Base-by-base conservation (phyloP, 2,329 filamentous ascomycete genomes). In the Neurospora sp. region DNA sequence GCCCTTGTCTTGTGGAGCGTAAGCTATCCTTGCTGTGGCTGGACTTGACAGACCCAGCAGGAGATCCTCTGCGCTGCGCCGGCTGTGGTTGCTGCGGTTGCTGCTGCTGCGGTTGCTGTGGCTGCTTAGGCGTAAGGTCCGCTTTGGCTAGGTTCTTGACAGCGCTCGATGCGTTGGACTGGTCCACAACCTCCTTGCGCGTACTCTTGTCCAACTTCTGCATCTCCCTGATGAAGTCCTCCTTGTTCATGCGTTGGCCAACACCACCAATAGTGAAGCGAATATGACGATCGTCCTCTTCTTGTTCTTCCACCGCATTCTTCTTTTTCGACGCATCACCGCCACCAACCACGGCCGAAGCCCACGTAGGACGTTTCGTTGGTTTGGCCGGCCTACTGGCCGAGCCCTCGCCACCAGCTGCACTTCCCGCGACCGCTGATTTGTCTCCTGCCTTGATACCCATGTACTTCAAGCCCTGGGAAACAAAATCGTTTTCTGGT, bases 231-330 rank as follows among this genome's bases (percentile, higher is more conserved):
- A 96, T 88, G 77, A 96, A 95, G 76, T 93, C 91, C 4, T 90
- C 88, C 80, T 94, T 94, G 72, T 86, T 93, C 87, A 96, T 90
- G 66, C 92, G 87, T 72, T 85, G 84, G 6, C 91, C 91, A n/a
- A 89, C 87, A 40, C 89, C 88, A 65, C 86, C 88, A 72, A 95
- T 91, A 1, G 89, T 93, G 79, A 94, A 95, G 15, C 92, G 87
- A 69, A 95, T 89, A 69, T 88, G 84, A 15, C 87, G 85, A 73
- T 94, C 91, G 70, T 94, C 91, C 2, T 86, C 84, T 1, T 85
- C 85, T n/a, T 85, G 81, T 3, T 81, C 76, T 12, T 82, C 80
- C 6, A 79, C 78, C 4, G 77, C 80, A 11, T 78, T 77, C 68
- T 78, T 82, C 79, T 83, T 86, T 74, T 79, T 81, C 38, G 77